These are phyloP conservation scores for Penicillium paradoxum DNA, from an alignment of 495 filamentous ascomycete species.

Conservation along the genomic window DNA sequence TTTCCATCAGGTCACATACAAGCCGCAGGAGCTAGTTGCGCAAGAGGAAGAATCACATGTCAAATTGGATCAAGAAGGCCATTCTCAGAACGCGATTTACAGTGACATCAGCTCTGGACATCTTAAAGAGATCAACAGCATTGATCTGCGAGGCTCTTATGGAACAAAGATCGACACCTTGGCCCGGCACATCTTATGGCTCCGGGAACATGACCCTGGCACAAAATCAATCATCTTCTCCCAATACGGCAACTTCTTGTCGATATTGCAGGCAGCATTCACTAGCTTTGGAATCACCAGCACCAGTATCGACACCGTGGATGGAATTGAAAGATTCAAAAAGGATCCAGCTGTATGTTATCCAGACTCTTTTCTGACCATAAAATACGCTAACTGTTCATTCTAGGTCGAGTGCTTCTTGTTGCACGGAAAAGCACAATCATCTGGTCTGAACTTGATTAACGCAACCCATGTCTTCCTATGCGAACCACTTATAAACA, in stretches of 20 bases:
- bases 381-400: neutral
- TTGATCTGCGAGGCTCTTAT: constrained; percentile 70
- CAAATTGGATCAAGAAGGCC: constrained; percentile 24
- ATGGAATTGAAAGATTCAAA: constrained; percentile 70
- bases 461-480: constrained; percentile 93
- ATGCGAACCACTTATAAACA: constrained; percentile 89
- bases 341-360: constrained; percentile 55
- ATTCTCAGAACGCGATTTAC: constrained; percentile 59
- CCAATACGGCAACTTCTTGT: constrained; percentile 78
- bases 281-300: constrained; percentile 62
- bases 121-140: constrained; percentile 74
- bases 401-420: constrained; percentile 72
- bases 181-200: constrained; percentile 75
- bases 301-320: constrained; percentile 56
- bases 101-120: constrained; percentile 64
- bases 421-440: constrained; percentile 81
- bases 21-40: constrained; percentile 63
- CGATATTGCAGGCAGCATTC: constrained; percentile 65
- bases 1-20: constrained; percentile 79
- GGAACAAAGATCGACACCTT: constrained; percentile 87
- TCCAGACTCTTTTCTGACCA: neutral
- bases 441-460: constrained; percentile 82
- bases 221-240: constrained; percentile 89
- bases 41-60: constrained; percentile 54
- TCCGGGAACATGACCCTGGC: constrained; percentile 77